Conservation (phyloP, 495 filamentous ascomycete genomes). For the Xylaria grammica region DNA sequence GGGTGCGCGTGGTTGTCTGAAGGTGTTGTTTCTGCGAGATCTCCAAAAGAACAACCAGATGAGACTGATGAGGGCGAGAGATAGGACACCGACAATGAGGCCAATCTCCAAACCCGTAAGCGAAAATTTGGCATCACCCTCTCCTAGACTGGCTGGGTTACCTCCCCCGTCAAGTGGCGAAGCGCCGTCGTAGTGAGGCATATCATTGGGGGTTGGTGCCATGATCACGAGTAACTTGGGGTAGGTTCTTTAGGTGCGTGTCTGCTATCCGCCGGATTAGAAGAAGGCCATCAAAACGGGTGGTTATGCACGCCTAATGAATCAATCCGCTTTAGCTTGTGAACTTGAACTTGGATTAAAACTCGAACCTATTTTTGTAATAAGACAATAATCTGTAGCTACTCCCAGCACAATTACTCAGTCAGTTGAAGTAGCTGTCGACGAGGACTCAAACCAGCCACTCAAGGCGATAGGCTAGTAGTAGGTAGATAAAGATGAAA, state of each 20-base stretch:
- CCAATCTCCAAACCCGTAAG: conserved; percentile 37
- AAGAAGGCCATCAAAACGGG: no score
- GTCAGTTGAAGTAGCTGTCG: not conserved
- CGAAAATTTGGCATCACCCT: conserved; percentile 19
- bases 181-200: conserved; percentile 31
- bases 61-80: conserved; percentile 28
- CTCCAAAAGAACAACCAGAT: conserved; percentile 36
- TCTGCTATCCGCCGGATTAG: not conserved
- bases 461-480: not conserved
- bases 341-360: not conserved
- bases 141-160: conserved; percentile 28
- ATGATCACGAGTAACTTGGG: conserved; percentile 16
- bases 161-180: conserved; percentile 35
- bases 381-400: not conserved
- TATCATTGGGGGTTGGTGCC: conserved; percentile 29
- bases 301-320: not conserved
- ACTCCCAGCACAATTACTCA: not conserved
- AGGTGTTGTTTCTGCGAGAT: conserved; percentile 29
- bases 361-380: not conserved
- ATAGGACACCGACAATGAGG: conserved; percentile 30
- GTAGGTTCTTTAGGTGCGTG: not conserved
- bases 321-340: not conserved
- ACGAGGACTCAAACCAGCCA: not conserved
- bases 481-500: not conserved
- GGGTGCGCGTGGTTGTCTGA: conserved; percentile 16